phyloP scores from a whole-genome alignment of 176 grass and related monocot genomes.

The Oryza punctata region DNA sequence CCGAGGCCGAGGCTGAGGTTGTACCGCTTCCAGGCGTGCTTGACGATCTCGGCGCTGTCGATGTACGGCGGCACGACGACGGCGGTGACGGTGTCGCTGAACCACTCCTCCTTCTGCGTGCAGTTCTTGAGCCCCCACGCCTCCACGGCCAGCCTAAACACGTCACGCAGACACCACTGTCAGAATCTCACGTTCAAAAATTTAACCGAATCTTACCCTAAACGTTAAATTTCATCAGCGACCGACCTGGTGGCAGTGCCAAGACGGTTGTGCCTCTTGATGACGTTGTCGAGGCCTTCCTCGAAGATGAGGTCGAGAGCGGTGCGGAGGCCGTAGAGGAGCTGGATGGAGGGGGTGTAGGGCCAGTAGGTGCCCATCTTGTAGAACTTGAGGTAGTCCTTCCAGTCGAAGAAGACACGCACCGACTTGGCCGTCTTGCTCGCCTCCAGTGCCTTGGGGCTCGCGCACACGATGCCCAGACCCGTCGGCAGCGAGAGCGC shows the following conservation, averaged over 20 bases:
- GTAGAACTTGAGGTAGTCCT: slow-evolving; percentile 92
- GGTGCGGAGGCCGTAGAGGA: slow-evolving; percentile 86
- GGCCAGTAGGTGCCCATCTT: slow-evolving; percentile 83
- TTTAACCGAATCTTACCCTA: no score
- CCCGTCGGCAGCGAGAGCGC: slow-evolving; percentile 95
- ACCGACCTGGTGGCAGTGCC: slow-evolving; percentile 78
- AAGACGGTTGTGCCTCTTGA: slow-evolving; percentile 79
- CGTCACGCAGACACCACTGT: no score
- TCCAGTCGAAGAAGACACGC: slow-evolving; percentile 99
- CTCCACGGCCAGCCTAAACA: slow-evolving; percentile 70
- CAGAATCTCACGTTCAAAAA: no score
- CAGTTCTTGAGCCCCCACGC: slow-evolving; percentile 99
- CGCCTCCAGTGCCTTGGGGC: slow-evolving; percentile 80
- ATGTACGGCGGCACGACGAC: slow-evolving; percentile 76
- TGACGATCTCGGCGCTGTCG: slow-evolving; percentile 73
- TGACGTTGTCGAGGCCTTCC: slow-evolving; percentile 80
- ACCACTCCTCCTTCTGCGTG: slow-evolving; percentile 84
- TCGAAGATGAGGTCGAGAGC: slow-evolving; percentile 89
- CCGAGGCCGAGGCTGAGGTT: slow-evolving; percentile 90
- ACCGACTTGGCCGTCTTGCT: slow-evolving; percentile 77
- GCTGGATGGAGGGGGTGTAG: slow-evolving; percentile 93
- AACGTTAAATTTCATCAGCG: no score
- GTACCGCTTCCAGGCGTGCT: slow-evolving; percentile 78
- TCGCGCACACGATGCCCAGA: slow-evolving; percentile 84
- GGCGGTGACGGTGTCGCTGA: slow-evolving; percentile 92